Percentiles rank a stretch among this genome's conserved stretches.
phyloP scores from a whole-genome alignment of 306 rosid species.

The Elaeagnus macrophylla region DNA sequence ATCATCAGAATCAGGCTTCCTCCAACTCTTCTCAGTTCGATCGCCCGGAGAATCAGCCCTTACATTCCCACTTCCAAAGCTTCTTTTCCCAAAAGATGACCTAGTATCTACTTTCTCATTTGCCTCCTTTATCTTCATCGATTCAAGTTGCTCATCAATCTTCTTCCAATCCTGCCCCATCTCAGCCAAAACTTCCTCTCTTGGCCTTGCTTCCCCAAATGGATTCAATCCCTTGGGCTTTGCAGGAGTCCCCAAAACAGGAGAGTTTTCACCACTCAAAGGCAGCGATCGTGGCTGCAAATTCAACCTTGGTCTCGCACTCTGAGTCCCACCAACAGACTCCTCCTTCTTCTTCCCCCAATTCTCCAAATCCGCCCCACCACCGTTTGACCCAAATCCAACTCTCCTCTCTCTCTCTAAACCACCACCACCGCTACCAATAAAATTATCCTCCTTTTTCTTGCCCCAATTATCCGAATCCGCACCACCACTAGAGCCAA shows the following conservation, averaged over 20 bases:
- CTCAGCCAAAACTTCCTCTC: conserved; percentile 92
- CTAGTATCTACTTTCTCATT: conserved; percentile 35
- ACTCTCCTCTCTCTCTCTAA: conserved; percentile 45
- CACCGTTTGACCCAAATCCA: conserved; percentile 26
- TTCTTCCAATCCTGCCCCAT: conserved; percentile 88
- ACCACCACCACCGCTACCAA: conserved; percentile 23
- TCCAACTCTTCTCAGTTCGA: conserved; percentile 57
- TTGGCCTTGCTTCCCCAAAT: conserved; percentile 82
- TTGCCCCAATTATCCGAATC: too few species aligned
- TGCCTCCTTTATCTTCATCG: conserved; percentile 49
- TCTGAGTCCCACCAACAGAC: conserved; percentile 11
- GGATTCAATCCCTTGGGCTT: conserved; percentile 63
- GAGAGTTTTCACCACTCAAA: conserved; percentile 32
- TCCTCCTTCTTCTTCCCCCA: conserved; percentile 41
- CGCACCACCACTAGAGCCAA: too few species aligned
- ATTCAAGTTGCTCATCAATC: conserved; percentile 77
- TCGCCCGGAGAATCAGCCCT: conserved; percentile 22
- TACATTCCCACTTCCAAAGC: conserved; percentile 41
- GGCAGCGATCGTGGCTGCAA: conserved; percentile 63
- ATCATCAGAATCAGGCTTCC: conserved; percentile 46
- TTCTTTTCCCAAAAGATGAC: conserved; percentile 40
- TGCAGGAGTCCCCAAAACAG: conserved; percentile 22
- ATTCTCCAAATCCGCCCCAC: conserved; percentile 32
- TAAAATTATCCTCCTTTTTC: too few species aligned
- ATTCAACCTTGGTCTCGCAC: conserved; percentile 61